Evolutionary conservation across 2,329 filamentous ascomycete species (phyloP).

Genomic region (Botrytis squamosa): DNA sequence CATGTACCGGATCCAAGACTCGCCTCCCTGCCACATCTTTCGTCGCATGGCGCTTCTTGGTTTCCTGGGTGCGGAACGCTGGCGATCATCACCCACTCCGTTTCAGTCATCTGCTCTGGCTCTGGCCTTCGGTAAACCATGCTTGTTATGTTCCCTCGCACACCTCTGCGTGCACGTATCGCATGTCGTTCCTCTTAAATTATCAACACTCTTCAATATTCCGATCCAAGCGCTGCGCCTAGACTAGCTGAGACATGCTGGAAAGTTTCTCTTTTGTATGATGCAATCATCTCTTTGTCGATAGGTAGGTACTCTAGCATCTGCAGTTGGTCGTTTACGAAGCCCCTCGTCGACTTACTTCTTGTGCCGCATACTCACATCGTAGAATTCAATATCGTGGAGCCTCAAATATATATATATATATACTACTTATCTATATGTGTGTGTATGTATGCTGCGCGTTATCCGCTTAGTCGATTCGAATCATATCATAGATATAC

Average conservation of each 20-base stretch:
- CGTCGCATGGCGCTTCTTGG: not conserved
- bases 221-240: not conserved
- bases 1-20: not conserved
- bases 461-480: not conserved
- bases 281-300: not conserved
- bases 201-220: not conserved
- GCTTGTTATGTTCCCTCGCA: not conserved
- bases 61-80: not conserved
- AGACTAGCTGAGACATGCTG: not conserved
- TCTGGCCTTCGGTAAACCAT: not conserved
- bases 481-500: not conserved
- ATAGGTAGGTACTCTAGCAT: not conserved
- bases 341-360: not conserved
- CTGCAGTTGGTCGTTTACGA: not conserved
- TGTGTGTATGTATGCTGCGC: not conserved
- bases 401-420: not conserved
- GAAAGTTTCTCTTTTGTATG: not conserved
- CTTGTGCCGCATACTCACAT: not conserved
- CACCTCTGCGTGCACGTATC: not conserved
- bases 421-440: not conserved
- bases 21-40: not conserved
- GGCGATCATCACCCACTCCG: not conserved
- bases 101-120: not conserved
- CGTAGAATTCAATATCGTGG: not conserved
- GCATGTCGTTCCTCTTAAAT: not conserved